Conservation (phyloP, 2,329 filamentous ascomycete species). For the Xylariaceae sp. region DNA sequence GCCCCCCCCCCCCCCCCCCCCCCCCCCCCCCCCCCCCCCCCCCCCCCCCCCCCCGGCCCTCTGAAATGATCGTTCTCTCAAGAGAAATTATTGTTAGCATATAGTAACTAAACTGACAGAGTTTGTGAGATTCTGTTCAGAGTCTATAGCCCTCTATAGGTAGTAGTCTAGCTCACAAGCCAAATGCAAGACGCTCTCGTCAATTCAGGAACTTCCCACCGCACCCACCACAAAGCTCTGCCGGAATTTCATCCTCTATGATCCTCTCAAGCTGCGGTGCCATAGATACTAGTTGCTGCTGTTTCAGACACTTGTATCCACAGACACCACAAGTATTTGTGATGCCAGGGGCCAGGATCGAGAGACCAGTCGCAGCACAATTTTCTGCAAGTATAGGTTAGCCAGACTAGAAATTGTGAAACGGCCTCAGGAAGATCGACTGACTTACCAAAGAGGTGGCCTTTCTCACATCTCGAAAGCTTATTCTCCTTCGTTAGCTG, state of each 20-base stretch:
- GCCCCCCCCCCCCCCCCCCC: too few relatives aligned
- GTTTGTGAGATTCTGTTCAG: too few relatives aligned
- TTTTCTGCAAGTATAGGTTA: conserved; percentile 33
- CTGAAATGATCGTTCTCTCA: too few relatives aligned
- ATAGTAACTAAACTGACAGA: too few relatives aligned
- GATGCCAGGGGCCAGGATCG: conserved; percentile 49
- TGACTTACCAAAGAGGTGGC: conserved; percentile 34
- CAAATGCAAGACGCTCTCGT: background rate
- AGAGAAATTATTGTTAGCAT: too few relatives aligned
- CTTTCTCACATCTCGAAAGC: conserved; percentile 35
- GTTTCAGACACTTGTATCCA: conserved; percentile 44
- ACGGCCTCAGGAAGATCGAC: too few relatives aligned
- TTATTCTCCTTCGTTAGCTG: conserved; percentile 28
- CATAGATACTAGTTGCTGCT: conserved; percentile 33
- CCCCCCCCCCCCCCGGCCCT: too few relatives aligned
- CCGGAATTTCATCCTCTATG: conserved; percentile 21
- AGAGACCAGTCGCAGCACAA: conserved; percentile 50
- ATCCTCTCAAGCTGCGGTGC: conserved; percentile 17
- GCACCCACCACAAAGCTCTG: conserved; percentile 25
- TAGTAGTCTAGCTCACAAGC: too few relatives aligned
- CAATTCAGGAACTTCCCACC: conserved; percentile 27
- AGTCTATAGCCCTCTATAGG: too few relatives aligned
- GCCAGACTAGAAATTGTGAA: background rate
- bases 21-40: too few relatives aligned
- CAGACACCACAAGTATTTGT: conserved; percentile 54